Percentiles rank a stretch among this genome's conserved stretches.
These are phyloP conservation scores for Hypoxylon sp. DNA, from an alignment of 2,329 filamentous ascomycete species.

Conservation along the genomic window DNA sequence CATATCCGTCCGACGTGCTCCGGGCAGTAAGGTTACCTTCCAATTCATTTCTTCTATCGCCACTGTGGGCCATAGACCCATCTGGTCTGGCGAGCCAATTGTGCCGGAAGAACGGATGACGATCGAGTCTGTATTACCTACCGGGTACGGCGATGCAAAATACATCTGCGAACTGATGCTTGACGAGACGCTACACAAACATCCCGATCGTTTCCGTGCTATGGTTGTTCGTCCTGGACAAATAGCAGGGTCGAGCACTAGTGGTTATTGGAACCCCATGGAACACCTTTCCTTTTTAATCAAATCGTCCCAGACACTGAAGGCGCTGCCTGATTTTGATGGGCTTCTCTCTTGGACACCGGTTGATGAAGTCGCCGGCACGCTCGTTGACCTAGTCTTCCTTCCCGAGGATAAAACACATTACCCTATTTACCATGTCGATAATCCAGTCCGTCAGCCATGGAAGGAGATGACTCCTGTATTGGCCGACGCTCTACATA, in stretches of 20 bases:
- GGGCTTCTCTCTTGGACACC: slow-evolving; percentile 63
- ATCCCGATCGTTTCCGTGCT: slow-evolving; percentile 60
- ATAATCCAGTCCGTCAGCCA: slow-evolving; percentile 53
- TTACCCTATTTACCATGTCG: slow-evolving; percentile 52
- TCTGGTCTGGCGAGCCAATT: slow-evolving; percentile 42
- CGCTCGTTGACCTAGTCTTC: slow-evolving; percentile 50
- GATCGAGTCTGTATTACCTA: slow-evolving; percentile 60
- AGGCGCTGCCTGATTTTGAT: slow-evolving; percentile 59
- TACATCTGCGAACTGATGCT: slow-evolving; percentile 66
- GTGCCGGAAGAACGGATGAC: slow-evolving; percentile 62
- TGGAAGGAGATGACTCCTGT: slow-evolving; percentile 48
- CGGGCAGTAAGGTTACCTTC: slow-evolving; percentile 54
- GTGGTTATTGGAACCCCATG: slow-evolving; percentile 68
- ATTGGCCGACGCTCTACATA: slow-evolving; percentile 47
- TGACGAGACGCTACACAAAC: slow-evolving; percentile 62
- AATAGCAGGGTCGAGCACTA: slow-evolving; percentile 65
- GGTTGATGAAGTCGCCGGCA: slow-evolving; percentile 57
- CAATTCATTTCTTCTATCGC: slow-evolving; percentile 62
- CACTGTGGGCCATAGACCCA: slow-evolving; percentile 55
- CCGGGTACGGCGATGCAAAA: slow-evolving; percentile 69
- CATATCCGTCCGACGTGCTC: slow-evolving; percentile 44
- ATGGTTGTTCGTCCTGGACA: slow-evolving; percentile 65
- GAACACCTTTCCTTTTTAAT: slow-evolving; percentile 67
- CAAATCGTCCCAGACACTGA: slow-evolving; percentile 65
- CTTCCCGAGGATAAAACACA: slow-evolving; percentile 26